These are phyloP conservation scores for Schwanniomyces yamadae DNA, from an alignment of 805 yeast genomes.

Conservation along the genomic window DNA sequence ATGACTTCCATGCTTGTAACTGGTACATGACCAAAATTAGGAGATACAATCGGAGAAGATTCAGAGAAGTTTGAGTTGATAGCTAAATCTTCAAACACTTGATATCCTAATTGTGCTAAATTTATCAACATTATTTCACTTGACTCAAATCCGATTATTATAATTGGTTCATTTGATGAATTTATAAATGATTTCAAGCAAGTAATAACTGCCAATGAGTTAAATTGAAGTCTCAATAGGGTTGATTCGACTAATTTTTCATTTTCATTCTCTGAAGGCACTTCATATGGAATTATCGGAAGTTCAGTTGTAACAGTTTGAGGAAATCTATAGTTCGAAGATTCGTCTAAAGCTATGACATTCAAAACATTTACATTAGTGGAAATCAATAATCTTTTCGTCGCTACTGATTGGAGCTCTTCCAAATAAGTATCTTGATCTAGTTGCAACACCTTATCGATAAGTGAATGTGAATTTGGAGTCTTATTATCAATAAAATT, in stretches of 20 bases:
- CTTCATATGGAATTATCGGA: conserved; percentile 22
- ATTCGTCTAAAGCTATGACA: conserved; percentile 36
- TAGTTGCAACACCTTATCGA: conserved; percentile 32
- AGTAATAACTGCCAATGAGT: conserved; percentile 37
- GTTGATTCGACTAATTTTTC: conserved; percentile 44
- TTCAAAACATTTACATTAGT: conserved; percentile 53
- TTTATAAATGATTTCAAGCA: conserved; percentile 31
- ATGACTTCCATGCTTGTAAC: conserved; percentile 26
- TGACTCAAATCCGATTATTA: conserved; percentile 59
- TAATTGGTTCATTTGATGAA: conserved; percentile 39
- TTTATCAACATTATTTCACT: conserved; percentile 70
- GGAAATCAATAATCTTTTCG: conserved; percentile 39
- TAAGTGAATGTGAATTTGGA: conserved; percentile 7
- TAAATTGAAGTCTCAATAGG: conserved; percentile 41
- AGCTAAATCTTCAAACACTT: conserved; percentile 49
- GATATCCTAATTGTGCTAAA: conserved; percentile 43
- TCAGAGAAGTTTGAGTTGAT: conserved; percentile 5
- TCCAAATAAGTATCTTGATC: conserved; percentile 27
- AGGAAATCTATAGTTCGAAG: conserved; percentile 22
- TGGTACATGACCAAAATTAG: conserved; percentile 10
- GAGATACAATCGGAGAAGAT: conserved; percentile 10
- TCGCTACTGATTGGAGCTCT: conserved; percentile 28
- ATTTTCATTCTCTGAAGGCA: conserved; percentile 4
- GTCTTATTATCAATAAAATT: conserved; percentile 3
- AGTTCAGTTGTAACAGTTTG: conserved; percentile 16